Evolutionary conservation across 495 filamentous ascomycete genomes (phyloP), one percentile per base, ranked within the genome.

Genomic region (Aspergillus bertholletiae): DNA sequence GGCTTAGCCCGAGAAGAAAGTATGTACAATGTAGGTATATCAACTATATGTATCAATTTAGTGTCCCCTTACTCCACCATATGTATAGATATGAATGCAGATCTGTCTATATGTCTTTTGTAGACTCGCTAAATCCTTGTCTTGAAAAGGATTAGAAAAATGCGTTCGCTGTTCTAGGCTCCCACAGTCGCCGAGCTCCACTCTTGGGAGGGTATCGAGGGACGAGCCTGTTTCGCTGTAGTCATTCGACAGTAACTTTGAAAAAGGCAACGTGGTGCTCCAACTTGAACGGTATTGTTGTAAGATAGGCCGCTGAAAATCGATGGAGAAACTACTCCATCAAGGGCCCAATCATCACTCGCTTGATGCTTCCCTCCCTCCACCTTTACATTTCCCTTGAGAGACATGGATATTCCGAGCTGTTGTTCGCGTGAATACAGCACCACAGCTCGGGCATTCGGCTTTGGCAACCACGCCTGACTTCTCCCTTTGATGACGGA

Each of bases 401-500:
- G 84, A 78, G 65, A 95, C 73, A 63, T 96, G 92, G 13, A 91
- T 92, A 67, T 96, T 96, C 26, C 91, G 80, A 23, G 92, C 92
- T 28, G 92, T 96, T 26, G 90, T 95, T 45, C 92, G 78, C 15
- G 92, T 96, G 55, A 96, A 96, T 52, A 95, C 90, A 8, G 92
- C 90, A 17, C 90, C 89, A 63, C 92, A 96, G 53, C 89, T 83
- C 15, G 89, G 90, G 59, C 92, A 96, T 39, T 84, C 84, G 13
- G 90, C 89, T 68, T 96, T 96, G 9, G 87, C 75, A 32, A 92
- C 90, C 17, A 88, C 89, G 8, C 92, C 92, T 1, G 89, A 93
- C 66, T 94, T 96, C 67, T 96, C 92, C n/a, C 92, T 83, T 65
- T 96, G 92, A 64, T 96, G 92, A 34, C 92, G 81, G 5, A 96